Evolutionary conservation across 768 basidiomycete species (phyloP), one percentile per base, ranked within the genome.

Genomic region (Butyriboletus loyo): DNA sequence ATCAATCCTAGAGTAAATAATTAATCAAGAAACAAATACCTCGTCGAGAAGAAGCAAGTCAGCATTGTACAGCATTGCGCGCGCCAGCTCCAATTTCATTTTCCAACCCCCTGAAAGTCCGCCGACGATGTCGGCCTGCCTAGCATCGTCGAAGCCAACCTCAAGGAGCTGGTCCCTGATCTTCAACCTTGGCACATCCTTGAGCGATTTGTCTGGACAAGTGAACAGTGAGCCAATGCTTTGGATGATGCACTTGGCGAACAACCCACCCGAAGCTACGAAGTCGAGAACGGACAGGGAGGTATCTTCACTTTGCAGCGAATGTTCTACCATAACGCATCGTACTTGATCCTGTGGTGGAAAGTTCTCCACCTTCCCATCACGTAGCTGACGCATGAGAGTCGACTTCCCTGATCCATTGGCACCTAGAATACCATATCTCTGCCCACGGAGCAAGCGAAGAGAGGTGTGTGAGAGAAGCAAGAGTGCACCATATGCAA

Each of bases 21-120:
- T 60, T 28, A 53, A 67, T 67, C 49, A 46, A 51, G 41, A 52
- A 46, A 49, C 14, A 42, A 19, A 56, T 52, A 63, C 87, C 80
- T 94, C 93, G 63, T 95, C 89, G n/a, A 91, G 80, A 43, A 91
- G 75, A 13, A 91, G 77, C 32, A 91, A 75, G 71, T 91, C 89
- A 11, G 90, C 95, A 62, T 95, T 93, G 75, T 96, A 95, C 46
- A 98, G 75, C 93, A 98, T 98, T 13, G 95, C 96, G 59, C 95
- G 78, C 8, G 92, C 93, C 36, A 98, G 80, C 68, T 98, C 95
- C 48, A 98, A 81, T 72, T 97, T 97, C 95, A 98, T 98, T 77
- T 98, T 98, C 95, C 95, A 98, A 38, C 96, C 95, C 63, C 96
- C 96, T 14, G 94, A 97, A 55, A 98, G 76, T 37, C 90, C 87